Evolutionary conservation across 805 yeast genomes (phyloP).

Genomic region (Komagataella pastoris): DNA sequence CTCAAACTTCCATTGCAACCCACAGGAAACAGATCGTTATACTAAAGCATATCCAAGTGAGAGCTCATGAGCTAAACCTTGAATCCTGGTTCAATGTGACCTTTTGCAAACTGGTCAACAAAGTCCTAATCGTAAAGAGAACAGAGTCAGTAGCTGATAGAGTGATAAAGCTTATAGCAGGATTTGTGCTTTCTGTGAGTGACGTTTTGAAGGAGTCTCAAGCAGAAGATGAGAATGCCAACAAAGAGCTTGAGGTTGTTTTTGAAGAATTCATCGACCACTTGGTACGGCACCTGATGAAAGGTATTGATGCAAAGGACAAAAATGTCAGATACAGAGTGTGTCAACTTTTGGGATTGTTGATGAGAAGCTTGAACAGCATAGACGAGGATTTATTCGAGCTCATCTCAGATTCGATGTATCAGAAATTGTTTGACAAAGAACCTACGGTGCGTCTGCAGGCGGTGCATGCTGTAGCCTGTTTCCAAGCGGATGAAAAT

Average conservation of each 20-base stretch:
- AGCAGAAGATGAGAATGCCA: conserved; percentile 15
- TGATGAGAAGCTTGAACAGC: conserved; percentile 62
- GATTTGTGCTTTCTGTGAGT: conserved; percentile 37
- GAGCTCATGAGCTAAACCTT: conserved; percentile 35
- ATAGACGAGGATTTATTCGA: conserved; percentile 63
- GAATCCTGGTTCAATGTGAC: conserved; percentile 46
- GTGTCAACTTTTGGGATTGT: conserved; percentile 59
- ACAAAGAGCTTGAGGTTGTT: conserved; percentile 23
- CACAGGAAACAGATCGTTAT: conserved; percentile 64
- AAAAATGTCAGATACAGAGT: conserved; percentile 69
- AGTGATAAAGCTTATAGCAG: conserved; percentile 53
- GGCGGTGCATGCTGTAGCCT: conserved; percentile 67
- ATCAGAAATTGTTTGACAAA: conserved; percentile 55
- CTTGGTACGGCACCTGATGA: conserved; percentile 52
- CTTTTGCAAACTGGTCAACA: conserved; percentile 51
- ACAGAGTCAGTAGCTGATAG: conserved; percentile 65
- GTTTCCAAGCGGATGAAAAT: conserved; percentile 55
- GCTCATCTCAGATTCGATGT: conserved; percentile 44
- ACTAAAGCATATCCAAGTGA: conserved; percentile 41
- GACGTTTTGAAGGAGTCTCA: conserved; percentile 15
- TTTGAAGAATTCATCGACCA: conserved; percentile 43
- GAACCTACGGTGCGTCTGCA: conserved; percentile 74
- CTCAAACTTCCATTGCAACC: conserved; percentile 60
- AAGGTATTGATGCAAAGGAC: conserved; percentile 69
- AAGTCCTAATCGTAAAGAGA: conserved; percentile 53